phyloP scores from a whole-genome alignment of 2,329 filamentous ascomycete genomes.

The Trichophyton equinum region DNA sequence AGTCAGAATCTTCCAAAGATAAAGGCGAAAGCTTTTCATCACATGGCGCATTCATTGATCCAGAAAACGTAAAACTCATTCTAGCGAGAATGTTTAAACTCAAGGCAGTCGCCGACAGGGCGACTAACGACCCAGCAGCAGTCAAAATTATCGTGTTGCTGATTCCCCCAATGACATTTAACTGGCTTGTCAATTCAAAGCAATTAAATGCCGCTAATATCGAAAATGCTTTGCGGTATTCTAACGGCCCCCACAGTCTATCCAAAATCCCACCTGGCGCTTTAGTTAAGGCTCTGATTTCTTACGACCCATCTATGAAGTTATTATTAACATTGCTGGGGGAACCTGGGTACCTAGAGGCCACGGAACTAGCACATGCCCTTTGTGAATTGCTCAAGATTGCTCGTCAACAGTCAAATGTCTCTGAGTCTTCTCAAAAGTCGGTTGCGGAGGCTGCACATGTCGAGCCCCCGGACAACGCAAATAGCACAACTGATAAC shows the following conservation, averaged over 20 bases:
- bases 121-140: constrained; percentile 13
- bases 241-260: constrained; percentile 24
- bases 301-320: constrained; percentile 28
- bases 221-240: constrained; percentile 27
- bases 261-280: constrained; percentile 28
- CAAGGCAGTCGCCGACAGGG: constrained; percentile 11
- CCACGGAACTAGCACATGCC: constrained; percentile 29
- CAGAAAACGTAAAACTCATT: constrained; percentile 27
- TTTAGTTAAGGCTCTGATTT: constrained; percentile 29
- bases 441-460: constrained; percentile 21
- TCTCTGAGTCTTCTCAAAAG: constrained; percentile 23
- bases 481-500: neutral
- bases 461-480: constrained; percentile 2
- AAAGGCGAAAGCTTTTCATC: constrained; percentile 17
- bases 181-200: constrained; percentile 31
- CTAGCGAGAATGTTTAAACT: constrained; percentile 29
- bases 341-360: constrained; percentile 23
- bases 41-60: constrained; percentile 22
- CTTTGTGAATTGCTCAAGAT: constrained; percentile 30
- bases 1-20: constrained; percentile 19
- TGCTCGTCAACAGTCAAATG: constrained; percentile 25
- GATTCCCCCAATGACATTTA: constrained; percentile 28
- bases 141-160: constrained; percentile 23
- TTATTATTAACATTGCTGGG: constrained; percentile 28
- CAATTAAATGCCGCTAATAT: constrained; percentile 30